Conservation (phyloP, 176 grass and related monocot genomes). For the Triticum timopheevii region DNA sequence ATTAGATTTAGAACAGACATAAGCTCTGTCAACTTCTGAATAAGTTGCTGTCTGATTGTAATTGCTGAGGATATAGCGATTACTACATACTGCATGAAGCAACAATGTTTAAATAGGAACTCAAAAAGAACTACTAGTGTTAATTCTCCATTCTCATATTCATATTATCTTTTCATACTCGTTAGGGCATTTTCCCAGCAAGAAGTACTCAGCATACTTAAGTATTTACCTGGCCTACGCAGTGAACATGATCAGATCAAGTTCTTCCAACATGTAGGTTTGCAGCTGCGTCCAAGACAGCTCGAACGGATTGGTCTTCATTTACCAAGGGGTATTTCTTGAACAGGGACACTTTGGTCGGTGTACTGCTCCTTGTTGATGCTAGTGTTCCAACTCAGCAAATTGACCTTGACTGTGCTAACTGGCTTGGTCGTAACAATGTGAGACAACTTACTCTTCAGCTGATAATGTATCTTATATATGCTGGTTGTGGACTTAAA, state of each 20-base stretch:
- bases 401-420: conserved; percentile 92
- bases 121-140: not conserved
- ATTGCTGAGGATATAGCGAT: not conserved
- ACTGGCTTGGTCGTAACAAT: conserved; percentile 95
- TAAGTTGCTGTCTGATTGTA: not conserved
- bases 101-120: not conserved
- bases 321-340: conserved; percentile 98
- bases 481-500: not conserved
- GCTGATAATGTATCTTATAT: not conserved
- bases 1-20: not conserved
- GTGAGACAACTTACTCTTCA: conserved; percentile 32
- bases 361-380: conserved; percentile 82
- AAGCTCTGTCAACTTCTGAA: not conserved
- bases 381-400: conserved; percentile 82
- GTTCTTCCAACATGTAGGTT: conserved; percentile 50
- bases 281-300: conserved; percentile 70
- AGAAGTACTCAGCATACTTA: not conserved
- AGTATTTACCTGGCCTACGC: not conserved
- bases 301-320: conserved; percentile 84
- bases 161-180: not conserved
- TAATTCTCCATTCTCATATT: not conserved
- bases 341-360: conserved; percentile 83
- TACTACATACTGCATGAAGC: not conserved
- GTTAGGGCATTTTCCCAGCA: not conserved
- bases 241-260: not conserved